Evolutionary conservation across 2,329 filamentous ascomycete species (phyloP).

Genomic region (Pseudogymnoascus sp.): DNA sequence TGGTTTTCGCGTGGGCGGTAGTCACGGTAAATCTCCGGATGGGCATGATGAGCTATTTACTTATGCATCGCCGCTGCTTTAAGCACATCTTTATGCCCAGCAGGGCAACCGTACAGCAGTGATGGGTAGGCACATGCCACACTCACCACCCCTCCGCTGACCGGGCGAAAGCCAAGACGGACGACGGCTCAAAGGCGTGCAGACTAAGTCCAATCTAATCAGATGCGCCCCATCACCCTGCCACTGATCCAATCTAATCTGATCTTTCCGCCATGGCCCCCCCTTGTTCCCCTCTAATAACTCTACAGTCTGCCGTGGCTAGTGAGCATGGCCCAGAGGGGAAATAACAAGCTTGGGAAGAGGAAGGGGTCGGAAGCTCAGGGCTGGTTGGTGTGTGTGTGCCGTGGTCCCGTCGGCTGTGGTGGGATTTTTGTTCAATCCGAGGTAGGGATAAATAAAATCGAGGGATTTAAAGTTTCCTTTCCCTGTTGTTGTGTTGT

Average conservation of each 20-base stretch:
- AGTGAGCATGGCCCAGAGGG: not conserved
- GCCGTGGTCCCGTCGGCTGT: not conserved
- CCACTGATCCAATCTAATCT: not conserved
- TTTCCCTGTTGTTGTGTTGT: not conserved
- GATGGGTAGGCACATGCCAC: not conserved
- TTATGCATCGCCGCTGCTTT: not conserved
- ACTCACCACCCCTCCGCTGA: not conserved
- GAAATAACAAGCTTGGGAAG: not conserved
- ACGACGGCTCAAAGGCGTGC: not conserved
- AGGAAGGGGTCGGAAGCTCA: not conserved
- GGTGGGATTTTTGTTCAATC: too few species aligned
- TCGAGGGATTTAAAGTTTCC: not conserved
- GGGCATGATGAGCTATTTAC: not conserved
- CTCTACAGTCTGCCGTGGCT: not conserved
- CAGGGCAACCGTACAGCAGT: too few species aligned
- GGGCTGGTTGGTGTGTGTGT: not conserved
- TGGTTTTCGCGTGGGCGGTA: not conserved
- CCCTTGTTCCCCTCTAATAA: not conserved
- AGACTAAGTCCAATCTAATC: conserved; percentile 3
- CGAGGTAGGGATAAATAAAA: not conserved
- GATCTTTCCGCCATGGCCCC: not conserved
- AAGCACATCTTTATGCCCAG: not conserved
- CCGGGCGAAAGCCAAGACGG: not conserved
- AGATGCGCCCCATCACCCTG: not conserved
- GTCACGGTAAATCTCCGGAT: not conserved